Conservation (phyloP, 1,284 basidiomycete genomes). For the Phellinidium pouzarii region DNA sequence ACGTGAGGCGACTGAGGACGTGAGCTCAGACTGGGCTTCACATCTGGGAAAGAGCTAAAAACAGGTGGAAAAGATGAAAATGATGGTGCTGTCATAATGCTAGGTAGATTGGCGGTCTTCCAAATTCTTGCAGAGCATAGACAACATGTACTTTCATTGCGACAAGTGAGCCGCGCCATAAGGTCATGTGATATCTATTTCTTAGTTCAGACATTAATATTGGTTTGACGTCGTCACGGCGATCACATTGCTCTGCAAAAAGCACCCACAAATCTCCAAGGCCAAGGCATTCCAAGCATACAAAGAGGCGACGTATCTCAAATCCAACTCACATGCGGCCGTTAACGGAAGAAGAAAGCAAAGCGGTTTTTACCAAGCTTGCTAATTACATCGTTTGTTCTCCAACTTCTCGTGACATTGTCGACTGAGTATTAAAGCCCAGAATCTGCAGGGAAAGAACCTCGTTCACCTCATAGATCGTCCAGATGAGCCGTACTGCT, state of each 20-base stretch:
- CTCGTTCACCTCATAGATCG: constrained; percentile 85
- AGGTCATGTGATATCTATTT: too few relatives aligned
- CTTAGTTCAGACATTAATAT: too few relatives aligned
- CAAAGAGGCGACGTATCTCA: not conserved
- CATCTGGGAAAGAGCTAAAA: constrained; percentile 22
- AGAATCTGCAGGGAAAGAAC: constrained; percentile 66
- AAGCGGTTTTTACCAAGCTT: constrained; percentile 83
- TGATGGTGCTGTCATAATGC: constrained; percentile 19
- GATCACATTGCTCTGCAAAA: too few relatives aligned
- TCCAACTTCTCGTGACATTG: not conserved
- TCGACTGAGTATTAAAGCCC: constrained; percentile 4
- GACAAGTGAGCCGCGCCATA: too few relatives aligned
- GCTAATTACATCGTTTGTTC: constrained; percentile 80
- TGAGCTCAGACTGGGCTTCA: constrained; percentile 15
- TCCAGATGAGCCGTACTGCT: constrained; percentile 83
- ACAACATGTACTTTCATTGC: too few relatives aligned
- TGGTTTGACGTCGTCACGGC: too few relatives aligned
- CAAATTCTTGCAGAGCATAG: too few relatives aligned
- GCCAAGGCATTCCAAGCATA: not conserved
- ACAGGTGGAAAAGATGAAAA: constrained; percentile 22
- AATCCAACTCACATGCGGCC: constrained; percentile 54
- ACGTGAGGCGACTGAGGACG: not conserved
- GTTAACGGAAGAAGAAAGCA: constrained; percentile 81
- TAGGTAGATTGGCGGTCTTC: too few relatives aligned
- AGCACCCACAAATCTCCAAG: too few relatives aligned